phyloP scores from a whole-genome alignment of 768 basidiomycete genomes.

The Sarcodon aspratus region DNA sequence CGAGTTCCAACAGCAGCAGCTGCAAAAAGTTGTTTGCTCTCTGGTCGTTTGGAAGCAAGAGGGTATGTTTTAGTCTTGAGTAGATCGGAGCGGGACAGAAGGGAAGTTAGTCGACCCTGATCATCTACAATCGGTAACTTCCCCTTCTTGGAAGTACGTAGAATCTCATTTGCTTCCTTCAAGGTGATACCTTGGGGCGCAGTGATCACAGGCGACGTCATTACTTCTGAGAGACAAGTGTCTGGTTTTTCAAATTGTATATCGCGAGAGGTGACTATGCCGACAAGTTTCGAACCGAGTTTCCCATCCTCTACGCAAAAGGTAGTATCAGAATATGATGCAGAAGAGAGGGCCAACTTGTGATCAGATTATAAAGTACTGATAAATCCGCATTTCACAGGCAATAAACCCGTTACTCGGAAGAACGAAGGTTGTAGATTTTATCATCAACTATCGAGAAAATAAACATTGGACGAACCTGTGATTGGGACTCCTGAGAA shows the following conservation, averaged over 20 bases:
- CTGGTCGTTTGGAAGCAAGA: slow-evolving; percentile 82
- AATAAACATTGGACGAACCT: slow-evolving; percentile 41
- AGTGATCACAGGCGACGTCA: slow-evolving; percentile 84
- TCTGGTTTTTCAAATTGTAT: slow-evolving; percentile 77
- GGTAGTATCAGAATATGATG: slow-evolving; percentile 11
- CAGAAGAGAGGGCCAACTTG: neutral
- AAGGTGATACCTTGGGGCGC: slow-evolving; percentile 86
- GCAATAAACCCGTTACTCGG: slow-evolving; percentile 58
- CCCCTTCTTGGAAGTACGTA: slow-evolving; percentile 95
- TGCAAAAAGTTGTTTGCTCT: slow-evolving; percentile 91
- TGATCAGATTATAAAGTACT: neutral
- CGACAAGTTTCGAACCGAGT: slow-evolving; percentile 85
- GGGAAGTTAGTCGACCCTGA: slow-evolving; percentile 57
- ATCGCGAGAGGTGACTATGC: slow-evolving; percentile 94
- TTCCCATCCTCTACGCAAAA: slow-evolving; percentile 61
- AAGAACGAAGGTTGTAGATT: slow-evolving; percentile 80
- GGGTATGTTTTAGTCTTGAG: slow-evolving; percentile 97
- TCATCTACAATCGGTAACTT: slow-evolving; percentile 82
- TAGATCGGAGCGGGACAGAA: slow-evolving; percentile 93
- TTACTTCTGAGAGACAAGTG: slow-evolving; percentile 65
- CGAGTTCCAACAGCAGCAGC: slow-evolving; percentile 95
- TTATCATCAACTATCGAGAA: slow-evolving; percentile 11
- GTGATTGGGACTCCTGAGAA: slow-evolving; percentile 98
- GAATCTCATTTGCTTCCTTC: slow-evolving; percentile 83
- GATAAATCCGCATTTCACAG: slow-evolving; percentile 63